These are phyloP conservation scores for Saturnispora zaruensis DNA, from an alignment of 805 yeast genomes.

Conservation along the genomic window DNA sequence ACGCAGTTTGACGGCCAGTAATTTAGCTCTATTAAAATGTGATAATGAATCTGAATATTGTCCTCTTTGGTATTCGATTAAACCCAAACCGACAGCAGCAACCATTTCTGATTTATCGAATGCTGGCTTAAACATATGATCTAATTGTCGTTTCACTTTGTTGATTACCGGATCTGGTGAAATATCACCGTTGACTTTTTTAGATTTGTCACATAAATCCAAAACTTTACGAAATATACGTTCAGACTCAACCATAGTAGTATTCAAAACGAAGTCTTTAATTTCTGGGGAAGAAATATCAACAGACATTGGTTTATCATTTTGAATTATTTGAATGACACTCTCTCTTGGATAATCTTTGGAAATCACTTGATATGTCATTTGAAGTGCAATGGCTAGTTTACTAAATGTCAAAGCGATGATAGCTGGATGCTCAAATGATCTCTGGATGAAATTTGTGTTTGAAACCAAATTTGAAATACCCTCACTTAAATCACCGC, in stretches of 20 bases:
- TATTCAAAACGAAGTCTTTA: conserved; percentile 13
- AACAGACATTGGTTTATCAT: conserved; percentile 10
- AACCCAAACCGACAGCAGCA: conserved; percentile 17
- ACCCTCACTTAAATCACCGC: conserved; percentile 19
- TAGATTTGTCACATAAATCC: conserved; percentile 13
- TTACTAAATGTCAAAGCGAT: conserved; percentile 15
- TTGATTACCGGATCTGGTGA: conserved; percentile 1
- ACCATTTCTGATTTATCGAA: conserved; percentile 19
- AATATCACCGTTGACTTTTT: conserved; percentile 1
- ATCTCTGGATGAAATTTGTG: conserved; percentile 14
- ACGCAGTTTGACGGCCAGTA: conserved; percentile 12
- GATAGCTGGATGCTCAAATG: conserved; percentile 18
- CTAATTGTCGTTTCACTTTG: conserved; percentile 10
- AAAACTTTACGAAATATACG: conserved; percentile 14
- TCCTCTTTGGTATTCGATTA: conserved; percentile 12
- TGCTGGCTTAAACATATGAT: conserved; percentile 15
- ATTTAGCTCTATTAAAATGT: conserved; percentile 15
- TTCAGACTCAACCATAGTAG: conserved; percentile 14
- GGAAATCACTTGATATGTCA: conserved; percentile 12
- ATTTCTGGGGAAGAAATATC: conserved; percentile 12
- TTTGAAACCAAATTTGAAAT: conserved; percentile 15
- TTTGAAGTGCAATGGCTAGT: conserved; percentile 16
- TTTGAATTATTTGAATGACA: conserved; percentile 11
- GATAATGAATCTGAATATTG: conserved; percentile 9
- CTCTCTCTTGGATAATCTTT: conserved; percentile 10